Conservation (phyloP, 2,329 filamentous ascomycete species). For the Coniochaeta prunicola region DNA sequence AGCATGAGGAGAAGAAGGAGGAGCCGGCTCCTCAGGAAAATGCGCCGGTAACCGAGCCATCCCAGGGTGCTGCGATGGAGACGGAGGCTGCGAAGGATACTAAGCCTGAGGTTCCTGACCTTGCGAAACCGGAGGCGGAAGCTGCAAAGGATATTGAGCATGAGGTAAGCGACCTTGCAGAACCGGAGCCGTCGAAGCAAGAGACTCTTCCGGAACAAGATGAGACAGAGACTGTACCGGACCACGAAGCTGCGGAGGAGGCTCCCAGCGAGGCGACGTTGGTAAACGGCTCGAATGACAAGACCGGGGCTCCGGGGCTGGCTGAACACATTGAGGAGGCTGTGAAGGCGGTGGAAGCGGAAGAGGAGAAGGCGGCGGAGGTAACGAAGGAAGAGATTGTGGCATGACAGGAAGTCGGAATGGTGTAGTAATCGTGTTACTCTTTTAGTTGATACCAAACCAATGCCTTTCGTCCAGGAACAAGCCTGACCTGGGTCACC, state of each 20-base stretch:
- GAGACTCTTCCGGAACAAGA: not conserved
- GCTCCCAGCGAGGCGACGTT: not conserved
- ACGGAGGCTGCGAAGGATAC: slow-evolving; percentile 6
- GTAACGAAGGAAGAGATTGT: not conserved
- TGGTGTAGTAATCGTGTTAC: not conserved
- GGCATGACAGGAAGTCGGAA: not conserved
- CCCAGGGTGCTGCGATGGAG: not conserved
- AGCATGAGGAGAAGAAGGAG: not conserved
- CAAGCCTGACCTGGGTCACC: not conserved
- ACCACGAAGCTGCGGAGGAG: not conserved
- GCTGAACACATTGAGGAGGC: not conserved
- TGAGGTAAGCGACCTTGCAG: not conserved
- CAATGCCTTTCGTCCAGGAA: not conserved
- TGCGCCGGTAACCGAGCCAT: not conserved
- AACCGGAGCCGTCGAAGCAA: not conserved
- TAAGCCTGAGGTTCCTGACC: not conserved
- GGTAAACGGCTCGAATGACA: not conserved
- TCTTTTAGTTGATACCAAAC: not conserved
- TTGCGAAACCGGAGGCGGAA: not conserved
- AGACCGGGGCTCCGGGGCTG: not conserved
- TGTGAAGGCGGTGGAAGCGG: not conserved
- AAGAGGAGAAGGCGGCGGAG: not conserved
- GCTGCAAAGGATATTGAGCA: slow-evolving; percentile 3
- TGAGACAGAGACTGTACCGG: not conserved
- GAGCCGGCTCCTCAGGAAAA: not conserved